Evolutionary conservation across 352 stramenopile genomes (phyloP), one percentile per base, ranked within the genome.

Genomic region (Discostella stelligera): DNA sequence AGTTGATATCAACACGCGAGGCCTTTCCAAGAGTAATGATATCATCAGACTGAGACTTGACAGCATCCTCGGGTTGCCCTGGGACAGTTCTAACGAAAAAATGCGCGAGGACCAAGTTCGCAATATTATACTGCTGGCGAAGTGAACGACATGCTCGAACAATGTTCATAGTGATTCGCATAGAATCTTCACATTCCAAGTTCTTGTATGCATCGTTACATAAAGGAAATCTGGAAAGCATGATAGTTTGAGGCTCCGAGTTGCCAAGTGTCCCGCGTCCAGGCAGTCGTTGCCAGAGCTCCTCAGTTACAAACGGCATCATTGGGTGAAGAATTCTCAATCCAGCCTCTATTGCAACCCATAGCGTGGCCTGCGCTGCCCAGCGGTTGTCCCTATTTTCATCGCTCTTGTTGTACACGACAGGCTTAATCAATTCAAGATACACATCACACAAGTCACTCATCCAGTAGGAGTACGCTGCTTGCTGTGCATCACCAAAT

Each of bases 271-370:
- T 91, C 23, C 89, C 88, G 54, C 92, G 83, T 48, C 88, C 88
- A 50, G 94, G 93, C 23, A 97, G 80, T 56, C 94, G 80, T 79
- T 96, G 96, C 97, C 97, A 99, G 9, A 99, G 89, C 83, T 99
- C 98, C 89, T 99, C 98, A 0, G 97, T 99, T 21, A 99, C 95
- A 82, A 99, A 99, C n/a, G 98, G 98, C 82, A 98, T 98, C 80
- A 99, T 97, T 6, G 97, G 97, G 77, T 99, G 98, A 39, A 99
- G 82, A 56, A 99, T 89, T 18, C 96, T 94, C 77, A 99, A 94
- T 18, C 95, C 97, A 71, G 92, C 92, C 71, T 99, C 97, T 44
- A 99, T 83, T 39, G 95, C 97, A 27, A 95, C 87, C 84, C 96
- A 98, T 6, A 99, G 85, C 9, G 94, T 98, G 7, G 90, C 91